Evolutionary conservation across 2,329 filamentous ascomycete species (phyloP), one percentile per base, ranked within the genome.

Genomic region (Cladosporium austrohemisphaericum): DNA sequence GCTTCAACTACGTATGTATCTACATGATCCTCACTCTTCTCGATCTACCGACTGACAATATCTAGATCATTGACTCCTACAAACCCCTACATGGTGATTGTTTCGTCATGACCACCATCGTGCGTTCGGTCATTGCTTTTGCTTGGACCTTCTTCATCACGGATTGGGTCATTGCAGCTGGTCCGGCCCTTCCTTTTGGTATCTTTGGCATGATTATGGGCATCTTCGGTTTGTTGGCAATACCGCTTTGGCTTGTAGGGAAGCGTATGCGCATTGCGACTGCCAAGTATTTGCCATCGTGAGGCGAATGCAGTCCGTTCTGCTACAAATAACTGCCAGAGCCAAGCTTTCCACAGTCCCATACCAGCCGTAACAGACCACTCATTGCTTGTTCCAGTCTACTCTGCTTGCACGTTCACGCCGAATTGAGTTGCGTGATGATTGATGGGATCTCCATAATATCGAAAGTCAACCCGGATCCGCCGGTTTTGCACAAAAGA

Each of bases 91-190:
- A 73, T 0, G 71, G 71, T 1, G 76, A 80, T 54, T 79, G 76
- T 56, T 79, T 80, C 54, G 74, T 76, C 10, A 72, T 76, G 43
- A 71, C 79, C 0, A 77, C 76, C 1, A 72, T 72, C 25, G 60
- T 74, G 13, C 68, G 76, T 3, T 68, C 74, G 9, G 60, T 78
- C 4, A 70, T 81, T 7, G 68, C 71, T 1, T 80, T 80, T 55
- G 70, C 74, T 0, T 80, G 76, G 76, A 76, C 74, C 0, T 78
- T 78, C 48, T 79, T 80, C 36, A 71, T 75, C 0, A 68, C 69
- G 2, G 63, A 70, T 3, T 80, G 76, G 77, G 66, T 77, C 0
- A 55, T 63, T 1, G 40, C 62, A 0, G 60, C 57, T 0, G 77
- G 77, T 0, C 55, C 70, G 1, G 69, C 76, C 0, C 62, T 76